These are phyloP conservation scores for Radiomyces spectabilis DNA, from an alignment of 192 early-diverging fungal species.

Conservation along the genomic window DNA sequence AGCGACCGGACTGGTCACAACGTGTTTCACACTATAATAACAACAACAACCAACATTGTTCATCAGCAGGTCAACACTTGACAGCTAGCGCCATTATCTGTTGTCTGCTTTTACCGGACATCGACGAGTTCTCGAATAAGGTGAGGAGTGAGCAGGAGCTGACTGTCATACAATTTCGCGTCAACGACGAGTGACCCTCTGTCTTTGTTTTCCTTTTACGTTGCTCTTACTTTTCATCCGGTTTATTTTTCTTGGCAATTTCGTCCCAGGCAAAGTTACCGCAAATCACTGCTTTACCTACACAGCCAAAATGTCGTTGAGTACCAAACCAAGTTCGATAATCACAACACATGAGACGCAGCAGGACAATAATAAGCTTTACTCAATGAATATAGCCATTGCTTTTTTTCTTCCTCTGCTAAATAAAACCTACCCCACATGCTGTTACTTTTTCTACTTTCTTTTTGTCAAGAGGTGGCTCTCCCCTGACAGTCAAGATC, in stretches of 20 bases:
- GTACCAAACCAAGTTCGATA: background rate
- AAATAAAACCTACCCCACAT: no score
- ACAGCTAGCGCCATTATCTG: no score
- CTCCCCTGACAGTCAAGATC: no score
- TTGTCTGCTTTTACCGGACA: constrained; percentile 31
- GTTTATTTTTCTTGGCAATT: background rate
- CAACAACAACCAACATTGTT: background rate
- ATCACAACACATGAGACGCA: no score
- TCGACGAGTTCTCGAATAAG: constrained; percentile 37
- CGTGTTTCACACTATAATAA: constrained; percentile 25
- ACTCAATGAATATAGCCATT: no score
- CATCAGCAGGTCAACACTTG: background rate
- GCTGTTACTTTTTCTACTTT: no score
- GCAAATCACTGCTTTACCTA: background rate
- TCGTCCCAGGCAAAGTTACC: background rate
- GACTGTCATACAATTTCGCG: constrained; percentile 1
- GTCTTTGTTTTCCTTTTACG: no score
- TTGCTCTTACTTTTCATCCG: background rate
- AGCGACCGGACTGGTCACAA: constrained; percentile 27
- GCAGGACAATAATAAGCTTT: no score
- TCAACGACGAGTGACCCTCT: background rate
- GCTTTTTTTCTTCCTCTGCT: no score
- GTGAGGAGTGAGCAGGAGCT: constrained; percentile 30
- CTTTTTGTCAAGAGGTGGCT: no score
- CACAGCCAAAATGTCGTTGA: background rate